A percentile compares a stretch with the other conserved stretches of the same genome.
These are phyloP conservation scores for Rubus idaeus DNA, from an alignment of 306 rosid genomes.

Conservation along the genomic window DNA sequence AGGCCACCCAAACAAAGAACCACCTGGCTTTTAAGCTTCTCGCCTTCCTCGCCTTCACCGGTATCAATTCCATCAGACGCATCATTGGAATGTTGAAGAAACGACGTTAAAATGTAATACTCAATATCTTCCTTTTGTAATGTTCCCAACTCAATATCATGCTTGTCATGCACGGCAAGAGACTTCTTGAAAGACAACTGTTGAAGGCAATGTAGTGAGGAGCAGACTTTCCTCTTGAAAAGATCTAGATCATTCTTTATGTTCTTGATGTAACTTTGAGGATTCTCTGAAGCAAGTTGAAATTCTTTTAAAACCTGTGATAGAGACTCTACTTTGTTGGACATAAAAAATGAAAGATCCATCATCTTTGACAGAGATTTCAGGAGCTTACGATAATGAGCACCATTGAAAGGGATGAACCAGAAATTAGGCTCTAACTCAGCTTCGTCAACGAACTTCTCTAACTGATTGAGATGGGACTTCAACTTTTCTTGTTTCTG, in stretches of 20 bases:
- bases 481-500: slow-evolving; percentile 43
- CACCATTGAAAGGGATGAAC: slow-evolving; percentile 62
- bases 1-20: slow-evolving; percentile 52
- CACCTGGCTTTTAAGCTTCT: slow-evolving; percentile 40
- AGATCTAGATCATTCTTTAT: slow-evolving; percentile 34
- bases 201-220: slow-evolving; percentile 33
- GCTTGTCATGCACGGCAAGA: slow-evolving; percentile 31
- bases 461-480: slow-evolving; percentile 34
- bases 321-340: slow-evolving; percentile 44
- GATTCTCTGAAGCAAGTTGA: slow-evolving; percentile 8
- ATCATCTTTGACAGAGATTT: slow-evolving; percentile 48
- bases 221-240: slow-evolving; percentile 40
- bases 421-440: slow-evolving; percentile 74
- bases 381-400: slow-evolving; percentile 47
- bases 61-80: slow-evolving; percentile 28
- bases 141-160: slow-evolving; percentile 45
- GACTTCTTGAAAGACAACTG: slow-evolving; percentile 38
- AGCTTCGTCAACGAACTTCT: slow-evolving; percentile 57
- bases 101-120: slow-evolving; percentile 39
- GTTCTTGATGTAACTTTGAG: slow-evolving; percentile 34
- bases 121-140: slow-evolving; percentile 37
- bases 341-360: slow-evolving; percentile 35
- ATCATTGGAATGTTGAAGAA: slow-evolving; percentile 46
- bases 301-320: slow-evolving; percentile 26
- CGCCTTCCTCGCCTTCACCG: slow-evolving; percentile 41